Percentiles rank a stretch among this genome's conserved stretches.
Evolutionary conservation across 306 rosid genomes (phyloP).

Genomic region (Cercis canadensis): DNA sequence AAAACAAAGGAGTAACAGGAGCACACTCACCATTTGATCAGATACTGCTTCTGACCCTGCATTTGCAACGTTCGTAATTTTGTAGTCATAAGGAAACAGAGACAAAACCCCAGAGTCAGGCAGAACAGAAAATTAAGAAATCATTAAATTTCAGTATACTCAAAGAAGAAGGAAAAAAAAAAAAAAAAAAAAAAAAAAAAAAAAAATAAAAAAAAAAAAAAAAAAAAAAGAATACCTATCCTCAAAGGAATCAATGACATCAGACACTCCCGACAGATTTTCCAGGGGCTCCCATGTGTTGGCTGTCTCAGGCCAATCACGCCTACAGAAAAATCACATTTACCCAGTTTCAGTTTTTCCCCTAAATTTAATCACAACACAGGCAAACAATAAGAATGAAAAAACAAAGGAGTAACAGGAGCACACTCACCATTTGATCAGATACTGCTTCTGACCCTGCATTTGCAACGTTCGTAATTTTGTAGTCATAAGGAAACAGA

Average conservation of each 20-base stretch:
- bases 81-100: not conserved
- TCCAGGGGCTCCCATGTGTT: slow-evolving; percentile 97
- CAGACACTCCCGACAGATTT: slow-evolving; percentile 83
- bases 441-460: slow-evolving; percentile 88
- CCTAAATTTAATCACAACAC: not conserved
- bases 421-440: slow-evolving; percentile 79
- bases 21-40: slow-evolving; percentile 79
- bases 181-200: too few species aligned
- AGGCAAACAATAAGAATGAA: not conserved
- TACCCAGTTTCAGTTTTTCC: not conserved
- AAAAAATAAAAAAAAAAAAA: too few species aligned
- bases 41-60: slow-evolving; percentile 87
- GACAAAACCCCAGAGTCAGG: too few species aligned
- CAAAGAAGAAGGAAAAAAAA: too few species aligned
- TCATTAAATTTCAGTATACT: too few species aligned
- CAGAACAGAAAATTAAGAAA: too few species aligned
- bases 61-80: slow-evolving; percentile 23
- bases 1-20: not conserved
- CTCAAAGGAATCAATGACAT: slow-evolving; percentile 84
- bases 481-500: not conserved
- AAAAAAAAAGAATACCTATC: slow-evolving; percentile 53
- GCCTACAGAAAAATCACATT: slow-evolving; percentile 52
- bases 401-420: not conserved
- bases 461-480: slow-evolving; percentile 23
- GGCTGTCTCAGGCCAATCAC: slow-evolving; percentile 92